Conservation (phyloP, 2,329 filamentous ascomycete species). For the Neofusicoccum cordaticola region DNA sequence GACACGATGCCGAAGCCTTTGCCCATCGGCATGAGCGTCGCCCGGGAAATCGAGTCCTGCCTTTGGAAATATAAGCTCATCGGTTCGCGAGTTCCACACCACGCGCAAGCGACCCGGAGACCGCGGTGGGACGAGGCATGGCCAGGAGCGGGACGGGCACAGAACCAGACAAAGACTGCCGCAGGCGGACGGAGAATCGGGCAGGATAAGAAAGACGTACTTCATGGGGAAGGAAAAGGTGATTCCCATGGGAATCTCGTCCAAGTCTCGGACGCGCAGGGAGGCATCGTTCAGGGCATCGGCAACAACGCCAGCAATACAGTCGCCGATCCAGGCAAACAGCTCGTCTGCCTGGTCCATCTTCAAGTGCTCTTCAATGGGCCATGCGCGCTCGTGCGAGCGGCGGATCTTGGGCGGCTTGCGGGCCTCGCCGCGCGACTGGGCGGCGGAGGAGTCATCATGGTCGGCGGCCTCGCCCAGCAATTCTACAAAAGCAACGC, state of each 20-base stretch:
- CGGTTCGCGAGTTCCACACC: conserved; percentile 10
- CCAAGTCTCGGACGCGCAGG: conserved; percentile 29
- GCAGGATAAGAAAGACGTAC: conserved; percentile 26
- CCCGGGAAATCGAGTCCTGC: conserved; percentile 61
- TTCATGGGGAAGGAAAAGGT: conserved; percentile 70
- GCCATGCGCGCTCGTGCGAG: conserved; percentile 68
- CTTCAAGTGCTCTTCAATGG: conserved; percentile 70
- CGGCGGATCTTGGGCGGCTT: conserved; percentile 50
- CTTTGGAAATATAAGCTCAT: conserved; percentile 24
- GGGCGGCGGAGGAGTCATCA: conserved; percentile 28
- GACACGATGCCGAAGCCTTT: conserved; percentile 66
- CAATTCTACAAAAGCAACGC: conserved; percentile 66
- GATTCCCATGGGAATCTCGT: conserved; percentile 61
- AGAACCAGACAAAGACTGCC: not conserved
- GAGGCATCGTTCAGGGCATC: conserved; percentile 50
- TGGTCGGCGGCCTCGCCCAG: conserved; percentile 43
- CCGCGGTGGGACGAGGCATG: not conserved
- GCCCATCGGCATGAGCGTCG: conserved; percentile 66
- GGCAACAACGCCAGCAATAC: conserved; percentile 69
- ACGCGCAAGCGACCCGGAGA: conserved; percentile 20
- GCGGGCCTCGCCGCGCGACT: conserved; percentile 21
- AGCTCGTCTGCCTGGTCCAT: conserved; percentile 70
- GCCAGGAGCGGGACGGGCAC: not conserved
- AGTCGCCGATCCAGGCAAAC: conserved; percentile 78
- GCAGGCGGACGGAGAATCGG: not conserved